These are phyloP conservation scores for Phytophthora fragariae DNA, from an alignment of 352 stramenopile species.

Conservation along the genomic window DNA sequence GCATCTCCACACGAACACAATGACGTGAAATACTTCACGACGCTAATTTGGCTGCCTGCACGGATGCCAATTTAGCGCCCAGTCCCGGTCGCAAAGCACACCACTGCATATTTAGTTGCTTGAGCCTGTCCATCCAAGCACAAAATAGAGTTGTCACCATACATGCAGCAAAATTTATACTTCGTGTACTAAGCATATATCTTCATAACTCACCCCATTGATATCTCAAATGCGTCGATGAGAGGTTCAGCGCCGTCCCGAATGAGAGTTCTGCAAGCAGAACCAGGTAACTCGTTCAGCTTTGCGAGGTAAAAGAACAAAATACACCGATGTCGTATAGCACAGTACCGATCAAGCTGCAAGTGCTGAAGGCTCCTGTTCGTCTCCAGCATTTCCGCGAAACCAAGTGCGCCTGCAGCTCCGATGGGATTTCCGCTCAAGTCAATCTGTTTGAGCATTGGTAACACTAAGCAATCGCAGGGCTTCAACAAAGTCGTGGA, in stretches of 20 bases:
- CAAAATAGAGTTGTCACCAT: not conserved
- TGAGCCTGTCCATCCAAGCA: conserved; percentile 29
- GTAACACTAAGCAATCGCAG: conserved; percentile 4
- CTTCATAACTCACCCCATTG: conserved; percentile 38
- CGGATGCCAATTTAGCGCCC: conserved; percentile 29
- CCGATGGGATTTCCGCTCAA: conserved; percentile 49
- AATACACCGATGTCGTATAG: not conserved
- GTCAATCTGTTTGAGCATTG: conserved; percentile 23
- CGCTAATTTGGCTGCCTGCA: conserved; percentile 23
- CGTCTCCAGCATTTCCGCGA: conserved; percentile 45
- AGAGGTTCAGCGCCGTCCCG: conserved; percentile 26
- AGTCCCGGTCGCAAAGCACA: conserved; percentile 38
- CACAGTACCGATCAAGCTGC: conserved; percentile 41
- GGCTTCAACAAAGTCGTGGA: not conserved
- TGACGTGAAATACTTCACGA: not conserved
- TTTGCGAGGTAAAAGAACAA: not conserved
- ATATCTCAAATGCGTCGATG: conserved; percentile 38
- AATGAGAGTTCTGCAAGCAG: conserved; percentile 30
- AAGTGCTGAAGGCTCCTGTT: conserved; percentile 40
- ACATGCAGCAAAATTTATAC: not conserved
- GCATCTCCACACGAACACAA: not conserved
- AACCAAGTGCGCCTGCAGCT: conserved; percentile 21
- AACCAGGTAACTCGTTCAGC: not conserved
- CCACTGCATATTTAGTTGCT: conserved; percentile 45
- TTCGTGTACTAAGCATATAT: not conserved